Conservation (phyloP, 352 stramenopile species). For the Achlya hypogyna region DNA sequence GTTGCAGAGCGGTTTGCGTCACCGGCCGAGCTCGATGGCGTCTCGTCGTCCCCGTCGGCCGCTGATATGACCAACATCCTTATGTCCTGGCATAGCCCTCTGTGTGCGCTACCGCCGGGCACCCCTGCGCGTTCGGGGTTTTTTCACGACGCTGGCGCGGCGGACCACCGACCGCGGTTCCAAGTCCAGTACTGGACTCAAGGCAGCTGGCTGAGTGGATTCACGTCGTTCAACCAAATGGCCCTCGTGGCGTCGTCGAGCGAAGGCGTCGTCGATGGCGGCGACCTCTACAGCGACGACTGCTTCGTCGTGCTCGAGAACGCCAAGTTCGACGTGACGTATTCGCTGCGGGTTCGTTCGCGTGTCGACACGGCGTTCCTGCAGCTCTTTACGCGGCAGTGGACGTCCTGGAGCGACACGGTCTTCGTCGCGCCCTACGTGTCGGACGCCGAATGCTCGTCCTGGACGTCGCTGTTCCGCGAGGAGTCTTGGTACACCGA, state of each 20-base stretch:
- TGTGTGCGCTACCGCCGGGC: not conserved
- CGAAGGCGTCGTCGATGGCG: not conserved
- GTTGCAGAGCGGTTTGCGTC: conserved; percentile 10
- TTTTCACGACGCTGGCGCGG: not conserved
- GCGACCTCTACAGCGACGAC: conserved; percentile 18
- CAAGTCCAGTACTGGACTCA: conserved; percentile 18
- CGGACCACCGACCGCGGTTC: not conserved
- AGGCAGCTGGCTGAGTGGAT: not conserved
- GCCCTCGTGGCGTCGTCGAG: not conserved
- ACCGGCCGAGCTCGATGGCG: not conserved
- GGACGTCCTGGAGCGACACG: conserved; percentile 11
- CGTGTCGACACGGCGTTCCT: conserved; percentile 9
- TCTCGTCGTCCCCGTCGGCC: not conserved
- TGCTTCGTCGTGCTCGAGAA: conserved; percentile 19
- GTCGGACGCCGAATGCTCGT: not conserved
- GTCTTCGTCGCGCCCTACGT: not conserved
- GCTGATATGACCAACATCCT: conserved; percentile 10
- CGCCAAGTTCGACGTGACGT: not conserved
- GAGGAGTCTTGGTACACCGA: conserved; percentile 1
- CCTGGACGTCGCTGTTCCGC: not conserved
- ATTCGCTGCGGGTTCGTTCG: conserved; percentile 12
- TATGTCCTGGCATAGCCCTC: conserved; percentile 10
- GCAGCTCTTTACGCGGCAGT: conserved; percentile 6
- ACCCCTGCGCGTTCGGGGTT: not conserved
- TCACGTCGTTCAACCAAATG: not conserved